Percentiles rank a stretch among this genome's conserved stretches.
phyloP scores from a whole-genome alignment of 768 basidiomycete species.

The Antrodiella citrinella region DNA sequence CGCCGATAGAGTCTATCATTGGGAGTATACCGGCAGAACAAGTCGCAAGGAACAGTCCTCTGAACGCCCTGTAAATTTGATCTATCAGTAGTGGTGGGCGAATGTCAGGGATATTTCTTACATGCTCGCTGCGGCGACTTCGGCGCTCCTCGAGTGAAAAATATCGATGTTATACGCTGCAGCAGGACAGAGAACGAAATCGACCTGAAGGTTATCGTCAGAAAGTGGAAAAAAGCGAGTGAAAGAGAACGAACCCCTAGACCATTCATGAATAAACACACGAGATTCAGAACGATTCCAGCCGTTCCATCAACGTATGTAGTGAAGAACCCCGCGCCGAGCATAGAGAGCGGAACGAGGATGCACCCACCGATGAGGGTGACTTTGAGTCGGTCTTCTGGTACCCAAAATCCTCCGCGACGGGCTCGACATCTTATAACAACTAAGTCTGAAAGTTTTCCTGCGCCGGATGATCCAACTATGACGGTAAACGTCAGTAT shows the following conservation, averaged over 20 bases:
- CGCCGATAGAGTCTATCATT: slow-evolving; percentile 44
- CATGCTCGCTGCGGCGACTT: slow-evolving; percentile 51
- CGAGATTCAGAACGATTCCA: slow-evolving; percentile 43
- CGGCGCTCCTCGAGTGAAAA: slow-evolving; percentile 52
- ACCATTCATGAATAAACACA: slow-evolving; percentile 57
- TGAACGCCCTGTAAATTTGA: slow-evolving; percentile 32
- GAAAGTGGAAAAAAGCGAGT: not conserved
- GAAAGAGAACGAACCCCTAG: slow-evolving; percentile 37
- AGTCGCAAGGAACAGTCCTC: slow-evolving; percentile 35
- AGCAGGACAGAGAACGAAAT: slow-evolving; percentile 46
- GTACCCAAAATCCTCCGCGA: slow-evolving; percentile 52
- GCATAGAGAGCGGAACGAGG: slow-evolving; percentile 45
- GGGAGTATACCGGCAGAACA: slow-evolving; percentile 43
- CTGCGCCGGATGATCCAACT: slow-evolving; percentile 58
- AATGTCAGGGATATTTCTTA: slow-evolving; percentile 22
- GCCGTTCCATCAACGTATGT: slow-evolving; percentile 38
- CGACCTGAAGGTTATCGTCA: slow-evolving; percentile 39
- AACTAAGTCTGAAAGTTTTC: slow-evolving; percentile 47
- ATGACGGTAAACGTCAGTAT: not conserved
- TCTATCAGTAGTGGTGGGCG: slow-evolving; percentile 2
- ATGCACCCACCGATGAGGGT: slow-evolving; percentile 36
- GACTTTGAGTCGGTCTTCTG: slow-evolving; percentile 60
- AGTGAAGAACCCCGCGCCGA: slow-evolving; percentile 41
- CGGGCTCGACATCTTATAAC: slow-evolving; percentile 39
- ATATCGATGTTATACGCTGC: slow-evolving; percentile 55